Percentiles rank a stretch among this genome's conserved stretches.
Conservation (phyloP, 352 stramenopile species). For the Phytophthora tentaculata region DNA sequence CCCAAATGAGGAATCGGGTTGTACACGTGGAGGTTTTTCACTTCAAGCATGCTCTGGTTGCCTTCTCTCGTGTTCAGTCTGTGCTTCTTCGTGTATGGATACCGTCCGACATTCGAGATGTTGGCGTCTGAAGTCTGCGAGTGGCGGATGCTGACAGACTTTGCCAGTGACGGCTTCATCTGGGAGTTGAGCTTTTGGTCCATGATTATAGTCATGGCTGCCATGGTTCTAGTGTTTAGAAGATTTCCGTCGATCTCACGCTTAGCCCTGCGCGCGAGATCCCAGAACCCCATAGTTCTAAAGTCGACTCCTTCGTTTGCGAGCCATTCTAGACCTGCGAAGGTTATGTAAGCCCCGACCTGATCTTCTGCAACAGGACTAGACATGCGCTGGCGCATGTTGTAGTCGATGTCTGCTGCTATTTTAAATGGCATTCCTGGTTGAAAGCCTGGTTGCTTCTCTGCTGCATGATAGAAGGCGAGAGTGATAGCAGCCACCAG, state of each 20-base stretch:
- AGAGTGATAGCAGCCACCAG: conserved; percentile 16
- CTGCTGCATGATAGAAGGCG: conserved; percentile 27
- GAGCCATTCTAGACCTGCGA: conserved; percentile 22
- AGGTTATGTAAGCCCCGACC: conserved; percentile 42
- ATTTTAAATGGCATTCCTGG: conserved; percentile 39
- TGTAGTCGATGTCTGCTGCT: conserved; percentile 39
- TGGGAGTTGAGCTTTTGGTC: conserved; percentile 25
- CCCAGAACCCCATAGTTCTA: conserved; percentile 41
- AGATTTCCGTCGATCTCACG: conserved; percentile 31
- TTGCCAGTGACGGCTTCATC: conserved; percentile 20
- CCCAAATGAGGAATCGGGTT: conserved; percentile 30
- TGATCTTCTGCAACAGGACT: conserved; percentile 21
- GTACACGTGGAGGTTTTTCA: conserved; percentile 39
- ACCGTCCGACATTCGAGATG: conserved; percentile 36
- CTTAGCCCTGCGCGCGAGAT: conserved; percentile 46
- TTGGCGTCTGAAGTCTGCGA: conserved; percentile 26
- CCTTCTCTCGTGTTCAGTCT: background rate
- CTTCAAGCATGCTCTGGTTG: conserved; percentile 7
- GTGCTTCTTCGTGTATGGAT: conserved; percentile 24
- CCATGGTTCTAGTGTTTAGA: conserved; percentile 12
- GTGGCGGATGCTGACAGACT: conserved; percentile 23
- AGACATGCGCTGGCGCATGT: conserved; percentile 50
- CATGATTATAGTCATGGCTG: conserved; percentile 16
- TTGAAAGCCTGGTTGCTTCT: conserved; percentile 4
- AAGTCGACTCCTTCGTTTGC: conserved; percentile 30